These are phyloP conservation scores for Penicillium sumatraense DNA, from an alignment of 2,329 filamentous ascomycete genomes.

Conservation along the genomic window DNA sequence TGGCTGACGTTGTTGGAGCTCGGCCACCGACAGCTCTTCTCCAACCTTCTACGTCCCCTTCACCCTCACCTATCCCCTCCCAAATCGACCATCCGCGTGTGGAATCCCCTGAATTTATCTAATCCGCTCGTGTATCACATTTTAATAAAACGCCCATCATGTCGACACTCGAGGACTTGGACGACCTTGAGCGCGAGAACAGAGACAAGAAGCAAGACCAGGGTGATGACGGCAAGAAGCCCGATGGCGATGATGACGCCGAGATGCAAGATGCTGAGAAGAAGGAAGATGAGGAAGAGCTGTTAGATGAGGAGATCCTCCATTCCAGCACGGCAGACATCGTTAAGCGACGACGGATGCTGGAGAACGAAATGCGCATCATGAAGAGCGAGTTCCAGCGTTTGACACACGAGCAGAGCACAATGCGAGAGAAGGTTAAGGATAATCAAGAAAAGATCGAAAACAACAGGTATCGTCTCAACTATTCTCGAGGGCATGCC, in stretches of 20 bases:
- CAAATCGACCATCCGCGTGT: slow-evolving; percentile 9
- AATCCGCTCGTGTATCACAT: slow-evolving; percentile 13
- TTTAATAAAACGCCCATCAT: slow-evolving; percentile 51
- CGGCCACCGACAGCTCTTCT: slow-evolving; percentile 31
- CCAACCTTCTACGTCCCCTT: slow-evolving; percentile 25
- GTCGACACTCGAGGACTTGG: slow-evolving; percentile 91
- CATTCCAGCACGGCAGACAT: slow-evolving; percentile 94
- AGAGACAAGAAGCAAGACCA: slow-evolving; percentile 72
- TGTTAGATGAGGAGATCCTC: slow-evolving; percentile 91
- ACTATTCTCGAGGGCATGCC: background rate
- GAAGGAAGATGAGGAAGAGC: slow-evolving; percentile 72
- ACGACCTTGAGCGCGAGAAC: slow-evolving; percentile 81
- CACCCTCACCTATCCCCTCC: slow-evolving; percentile 17
- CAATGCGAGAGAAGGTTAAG: slow-evolving; percentile 99
- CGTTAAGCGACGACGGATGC: slow-evolving; percentile 81
- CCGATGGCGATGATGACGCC: slow-evolving; percentile 70
- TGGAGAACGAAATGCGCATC: slow-evolving; percentile 97
- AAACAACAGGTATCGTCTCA: slow-evolving; percentile 78
- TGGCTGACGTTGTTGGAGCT: slow-evolving; percentile 45
- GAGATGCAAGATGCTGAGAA: slow-evolving; percentile 88
- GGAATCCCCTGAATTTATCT: slow-evolving; percentile 4
- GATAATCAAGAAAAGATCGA: slow-evolving; percentile 99
- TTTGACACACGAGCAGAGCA: slow-evolving; percentile 90
- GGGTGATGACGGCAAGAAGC: slow-evolving; percentile 62
- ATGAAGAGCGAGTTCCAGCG: slow-evolving; percentile 98